Conservation (phyloP, 225 moss, liverwort and hornwort species). For the Lunularia cruciata region DNA sequence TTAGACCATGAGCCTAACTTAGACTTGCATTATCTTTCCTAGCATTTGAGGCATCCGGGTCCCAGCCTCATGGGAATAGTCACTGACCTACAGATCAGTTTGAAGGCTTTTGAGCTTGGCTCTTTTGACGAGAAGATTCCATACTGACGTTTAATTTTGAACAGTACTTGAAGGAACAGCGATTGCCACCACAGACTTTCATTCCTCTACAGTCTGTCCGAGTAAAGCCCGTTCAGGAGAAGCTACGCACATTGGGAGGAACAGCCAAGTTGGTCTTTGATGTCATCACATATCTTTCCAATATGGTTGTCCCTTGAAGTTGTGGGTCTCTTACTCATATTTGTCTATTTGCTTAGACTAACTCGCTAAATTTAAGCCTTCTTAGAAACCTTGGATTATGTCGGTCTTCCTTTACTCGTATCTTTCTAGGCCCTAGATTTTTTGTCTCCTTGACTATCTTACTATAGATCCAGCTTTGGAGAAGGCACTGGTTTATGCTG, state of each 20-base stretch:
- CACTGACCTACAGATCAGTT: neutral
- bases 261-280: conserved; percentile 94
- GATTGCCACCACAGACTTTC: conserved; percentile 87
- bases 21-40: neutral
- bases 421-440: neutral
- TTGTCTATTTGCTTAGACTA: too few relatives aligned
- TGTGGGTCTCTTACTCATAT: too few relatives aligned
- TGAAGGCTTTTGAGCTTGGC: too few relatives aligned
- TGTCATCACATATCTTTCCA: conserved; percentile 90
- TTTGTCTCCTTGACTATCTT: conserved; percentile 49
- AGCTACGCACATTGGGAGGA: conserved; percentile 83
- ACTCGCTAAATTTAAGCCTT: conserved; percentile 2
- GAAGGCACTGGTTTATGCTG: conserved; percentile 80
- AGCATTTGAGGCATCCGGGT: too few relatives aligned
- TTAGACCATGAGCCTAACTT: neutral
- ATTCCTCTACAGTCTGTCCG: conserved; percentile 89
- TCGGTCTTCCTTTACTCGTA: too few relatives aligned
- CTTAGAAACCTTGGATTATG: neutral
- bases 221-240: conserved; percentile 87
- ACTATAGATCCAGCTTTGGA: conserved; percentile 86
- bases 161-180: conserved; percentile 98
- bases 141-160: too few relatives aligned
- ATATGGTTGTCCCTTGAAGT: too few relatives aligned
- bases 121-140: too few relatives aligned
- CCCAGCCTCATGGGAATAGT: neutral